Conservation (phyloP, 2,329 filamentous ascomycete species). For the Penicillium nordicum region DNA sequence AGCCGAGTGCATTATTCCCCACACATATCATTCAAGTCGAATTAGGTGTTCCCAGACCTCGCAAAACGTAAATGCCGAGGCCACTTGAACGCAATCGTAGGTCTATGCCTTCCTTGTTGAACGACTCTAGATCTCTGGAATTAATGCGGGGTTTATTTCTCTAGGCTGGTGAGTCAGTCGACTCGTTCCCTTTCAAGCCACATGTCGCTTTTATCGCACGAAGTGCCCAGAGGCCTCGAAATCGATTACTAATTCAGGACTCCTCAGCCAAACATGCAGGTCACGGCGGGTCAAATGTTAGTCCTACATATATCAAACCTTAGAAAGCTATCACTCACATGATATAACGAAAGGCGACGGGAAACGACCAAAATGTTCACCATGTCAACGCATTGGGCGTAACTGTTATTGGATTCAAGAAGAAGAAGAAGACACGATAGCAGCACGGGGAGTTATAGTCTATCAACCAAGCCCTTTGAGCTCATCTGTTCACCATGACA, state of each 20-base stretch:
- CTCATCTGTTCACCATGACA: not conserved
- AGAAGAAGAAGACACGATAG: too few relatives aligned
- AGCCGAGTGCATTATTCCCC: not conserved
- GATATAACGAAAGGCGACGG: conserved; percentile 6
- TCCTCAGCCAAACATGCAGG: conserved; percentile 1
- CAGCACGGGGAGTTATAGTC: not conserved
- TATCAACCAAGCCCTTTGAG: not conserved
- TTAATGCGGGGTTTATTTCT: not conserved
- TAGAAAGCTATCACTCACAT: not conserved
- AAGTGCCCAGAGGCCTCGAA: not conserved
- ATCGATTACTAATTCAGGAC: not conserved
- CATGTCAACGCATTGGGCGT: not conserved
- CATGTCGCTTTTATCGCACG: not conserved
- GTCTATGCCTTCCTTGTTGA: not conserved
- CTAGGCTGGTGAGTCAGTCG: not conserved
- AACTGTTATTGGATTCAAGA: conserved; percentile 2
- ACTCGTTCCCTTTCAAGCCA: not conserved
- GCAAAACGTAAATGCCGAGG: not conserved
- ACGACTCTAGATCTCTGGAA: not conserved
- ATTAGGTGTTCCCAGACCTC: not conserved
- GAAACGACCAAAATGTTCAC: not conserved
- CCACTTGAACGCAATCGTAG: not conserved
- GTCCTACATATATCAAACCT: not conserved
- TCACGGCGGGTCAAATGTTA: conserved; percentile 8
- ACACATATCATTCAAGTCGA: not conserved